Percentiles rank a stretch among this genome's conserved stretches.
Evolutionary conservation across 1,139 yeast genomes (phyloP).

Genomic region (Eremothecium gossypii): DNA sequence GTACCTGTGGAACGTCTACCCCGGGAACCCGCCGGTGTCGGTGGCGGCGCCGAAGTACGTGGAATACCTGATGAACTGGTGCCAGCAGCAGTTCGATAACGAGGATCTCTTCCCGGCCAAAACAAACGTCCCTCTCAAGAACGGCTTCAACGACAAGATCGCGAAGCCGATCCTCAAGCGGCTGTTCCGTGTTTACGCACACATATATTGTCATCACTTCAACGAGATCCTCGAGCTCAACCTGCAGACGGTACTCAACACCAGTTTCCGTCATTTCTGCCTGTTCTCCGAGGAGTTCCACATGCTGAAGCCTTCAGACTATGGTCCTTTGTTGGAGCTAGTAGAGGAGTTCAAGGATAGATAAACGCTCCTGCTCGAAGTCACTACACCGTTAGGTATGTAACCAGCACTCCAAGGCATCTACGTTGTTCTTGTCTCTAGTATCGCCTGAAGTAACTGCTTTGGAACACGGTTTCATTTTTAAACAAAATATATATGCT

Average conservation of each 20-base stretch:
- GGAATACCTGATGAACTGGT: conserved; percentile 90
- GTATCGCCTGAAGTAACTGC: too few species aligned
- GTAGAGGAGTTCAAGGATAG: conserved; percentile 47
- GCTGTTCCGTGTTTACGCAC: conserved; percentile 92
- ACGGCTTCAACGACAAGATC: conserved; percentile 58
- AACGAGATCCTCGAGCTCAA: conserved; percentile 90
- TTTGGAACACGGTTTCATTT: too few species aligned
- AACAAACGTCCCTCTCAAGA: conserved; percentile 75
- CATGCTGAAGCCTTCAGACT: conserved; percentile 68
- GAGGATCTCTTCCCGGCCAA: conserved; percentile 85
- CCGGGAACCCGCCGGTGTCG: conserved; percentile 58
- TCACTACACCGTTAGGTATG: too few species aligned
- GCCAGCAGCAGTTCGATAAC: conserved; percentile 80
- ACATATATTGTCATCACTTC: conserved; percentile 94
- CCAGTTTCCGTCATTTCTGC: conserved; percentile 89
- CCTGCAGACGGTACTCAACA: conserved; percentile 83
- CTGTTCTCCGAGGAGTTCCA: conserved; percentile 78
- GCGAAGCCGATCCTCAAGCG: conserved; percentile 84
- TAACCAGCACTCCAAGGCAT: too few species aligned
- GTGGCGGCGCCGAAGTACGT: conserved; percentile 92
- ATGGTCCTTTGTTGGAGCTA: conserved; percentile 84
- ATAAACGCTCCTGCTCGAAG: conserved; percentile 7
- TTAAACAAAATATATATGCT: too few species aligned
- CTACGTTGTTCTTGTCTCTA: too few species aligned
- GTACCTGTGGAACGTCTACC: conserved; percentile 62